These are phyloP conservation scores for Aspergillus biplanus DNA, from an alignment of 495 filamentous ascomycete genomes.

Conservation along the genomic window DNA sequence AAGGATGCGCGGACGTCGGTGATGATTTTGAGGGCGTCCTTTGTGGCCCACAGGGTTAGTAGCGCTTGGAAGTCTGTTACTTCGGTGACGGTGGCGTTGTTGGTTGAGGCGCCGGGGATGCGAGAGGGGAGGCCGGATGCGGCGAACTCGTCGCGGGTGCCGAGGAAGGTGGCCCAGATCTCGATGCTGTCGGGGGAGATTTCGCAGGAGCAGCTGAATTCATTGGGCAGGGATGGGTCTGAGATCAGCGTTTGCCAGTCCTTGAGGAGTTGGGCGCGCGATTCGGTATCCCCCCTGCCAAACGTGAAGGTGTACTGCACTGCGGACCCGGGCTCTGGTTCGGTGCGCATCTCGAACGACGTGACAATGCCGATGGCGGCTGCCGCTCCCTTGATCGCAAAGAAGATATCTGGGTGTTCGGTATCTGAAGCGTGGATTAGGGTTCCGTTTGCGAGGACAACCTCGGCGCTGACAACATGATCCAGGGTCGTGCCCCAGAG, in stretches of 20 bases:
- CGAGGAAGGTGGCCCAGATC: no score
- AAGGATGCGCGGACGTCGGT: no score
- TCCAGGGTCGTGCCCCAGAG: conserved; percentile 69
- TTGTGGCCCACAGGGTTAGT: no score
- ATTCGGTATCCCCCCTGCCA: conserved; percentile 35
- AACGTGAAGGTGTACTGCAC: conserved; percentile 43
- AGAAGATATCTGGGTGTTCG: conserved; percentile 55
- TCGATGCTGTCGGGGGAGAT: no score
- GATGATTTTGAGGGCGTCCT: no score
- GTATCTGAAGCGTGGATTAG: conserved; percentile 43
- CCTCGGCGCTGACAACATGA: conserved; percentile 59
- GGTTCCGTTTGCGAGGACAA: conserved; percentile 65
- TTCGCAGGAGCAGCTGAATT: no score
- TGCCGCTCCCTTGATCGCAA: conserved; percentile 53
- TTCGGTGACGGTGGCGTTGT: no score
- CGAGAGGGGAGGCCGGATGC: no score
- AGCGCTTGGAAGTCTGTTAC: no score
- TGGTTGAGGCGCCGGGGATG: no score
- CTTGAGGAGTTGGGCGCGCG: conserved; percentile 38
- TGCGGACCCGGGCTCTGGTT: conserved; percentile 34
- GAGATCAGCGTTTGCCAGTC: conserved; percentile 25
- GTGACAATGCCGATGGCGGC: conserved; percentile 52
- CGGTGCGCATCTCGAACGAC: conserved; percentile 50
- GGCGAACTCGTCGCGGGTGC: no score
- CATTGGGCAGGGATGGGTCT: no score